Base-by-base conservation (phyloP, 129 eudicot species). In the carrot (Daucus carota) region DNA sequence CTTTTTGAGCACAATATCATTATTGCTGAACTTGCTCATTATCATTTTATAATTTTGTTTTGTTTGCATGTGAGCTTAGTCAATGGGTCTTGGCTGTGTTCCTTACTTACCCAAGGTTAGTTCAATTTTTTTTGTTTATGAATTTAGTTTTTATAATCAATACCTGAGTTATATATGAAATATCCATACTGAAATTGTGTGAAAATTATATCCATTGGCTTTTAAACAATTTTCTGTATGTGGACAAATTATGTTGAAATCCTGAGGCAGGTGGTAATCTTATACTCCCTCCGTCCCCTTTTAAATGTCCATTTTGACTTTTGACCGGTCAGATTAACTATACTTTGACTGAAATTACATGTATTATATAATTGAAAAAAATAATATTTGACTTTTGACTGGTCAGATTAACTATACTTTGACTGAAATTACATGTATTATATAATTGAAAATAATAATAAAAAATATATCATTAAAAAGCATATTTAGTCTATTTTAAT, bases 81-180 rank as follows among this genome's bases (percentile, higher is more conserved):
- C 97, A n/a, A 91, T 94, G 98, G 93, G 97, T 52, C 97, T 94
- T 80, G 97, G 92, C 75, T 94, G 97, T 41, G 98, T 94, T 62
- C 98, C 98, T 50, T 94, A 94, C 90, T 82, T 94, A 83, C 98
- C 96, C 40, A 94, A 91, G 97, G 98, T 93, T 81, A 81, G 98
- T 87, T 33, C 54, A 75, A 63, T 45, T 65, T 28, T 18, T 42
- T 32, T 18, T 1, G 6, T 28, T 16, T 77, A 8, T 66, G 31
- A 28, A 22, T 66, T 38, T 9, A 34, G 34, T 28, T n/a, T 43
- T 65, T 20, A 26, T 57, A n/a, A 79, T 72, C 34, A 9, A 18
- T 70, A 14, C 62, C 45, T 9, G 15, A 57, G 31, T 57, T 24
- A 24, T 8, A 28, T 24, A 57, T 57, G 12, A 57, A 3, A n/a